Evolutionary conservation across 2,329 filamentous ascomycete species (phyloP), one percentile per base, ranked within the genome.

Genomic region (Pseudogymnoascus sp.): DNA sequence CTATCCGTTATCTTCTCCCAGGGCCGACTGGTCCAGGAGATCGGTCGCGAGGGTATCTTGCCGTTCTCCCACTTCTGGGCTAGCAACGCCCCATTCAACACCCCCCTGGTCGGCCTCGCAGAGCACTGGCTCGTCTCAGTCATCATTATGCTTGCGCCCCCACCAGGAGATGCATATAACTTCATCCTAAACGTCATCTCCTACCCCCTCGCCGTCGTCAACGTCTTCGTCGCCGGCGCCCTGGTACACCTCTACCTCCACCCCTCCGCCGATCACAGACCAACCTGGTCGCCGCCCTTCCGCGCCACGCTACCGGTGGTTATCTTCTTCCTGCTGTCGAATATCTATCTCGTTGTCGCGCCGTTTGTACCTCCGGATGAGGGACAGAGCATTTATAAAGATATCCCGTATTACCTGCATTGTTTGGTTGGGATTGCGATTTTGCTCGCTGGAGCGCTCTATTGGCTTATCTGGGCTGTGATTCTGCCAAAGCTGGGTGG

Each of bases 1-100:
- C 77, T 89, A 56, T 83, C 80, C 63, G 85, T 89, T 66, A 88
- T 88, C 66, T 89, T 89, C 74, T 86, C 86, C 0, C 85, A 89
- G 73, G 85, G 85, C 5, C 81, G 86, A 62, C 76, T 89, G 4
- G 85, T 86, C 0, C 86, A 87, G 72, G 85, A 88, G 71, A 80
- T 88, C 14, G 86, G 84, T 3, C 82, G 84, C 10, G 86, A 89
- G 73, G 86, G 85, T 28, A 79, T 89, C n/a, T 74, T 89, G 2
- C 86, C 86, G 0, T 86, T 83, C 64, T 85, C 84, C 0, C 75
- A 78, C 0, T 76, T 89, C 67, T 88, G 83, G 79, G 85, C 85
- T 11, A 85, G 82, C 72, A 88, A 85, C 73, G 78, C 81, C 53
- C 86, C 86, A 0, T 84, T 86, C 70, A 85, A 85, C 69, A 84